Conservation (phyloP, 1,284 basidiomycete genomes). For the Marasmius tenuissimus region DNA sequence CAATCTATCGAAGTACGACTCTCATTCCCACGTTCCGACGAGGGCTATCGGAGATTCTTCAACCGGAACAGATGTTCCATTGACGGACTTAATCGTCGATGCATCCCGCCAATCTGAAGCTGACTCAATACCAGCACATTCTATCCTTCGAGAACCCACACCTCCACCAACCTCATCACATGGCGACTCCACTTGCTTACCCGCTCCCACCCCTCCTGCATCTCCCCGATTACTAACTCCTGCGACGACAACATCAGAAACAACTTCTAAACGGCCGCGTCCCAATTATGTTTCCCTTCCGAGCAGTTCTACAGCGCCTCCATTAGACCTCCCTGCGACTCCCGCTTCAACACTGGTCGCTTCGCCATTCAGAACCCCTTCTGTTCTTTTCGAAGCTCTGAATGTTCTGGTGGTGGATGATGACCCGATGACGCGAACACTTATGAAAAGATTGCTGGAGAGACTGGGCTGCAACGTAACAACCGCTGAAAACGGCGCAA, state of each 20-base stretch:
- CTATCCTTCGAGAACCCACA: background rate
- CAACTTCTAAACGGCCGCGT: slow-evolving; percentile 10
- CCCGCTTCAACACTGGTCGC: slow-evolving; percentile 12
- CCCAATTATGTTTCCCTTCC: background rate
- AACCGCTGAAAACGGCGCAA: slow-evolving; percentile 85
- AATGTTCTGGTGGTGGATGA: slow-evolving; percentile 78
- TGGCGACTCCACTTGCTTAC: background rate
- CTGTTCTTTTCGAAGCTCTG: slow-evolving; percentile 40
- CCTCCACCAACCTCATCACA: background rate
- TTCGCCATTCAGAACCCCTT: slow-evolving; percentile 29
- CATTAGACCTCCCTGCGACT: background rate
- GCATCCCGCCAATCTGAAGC: background rate
- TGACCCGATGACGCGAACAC: slow-evolving; percentile 73
- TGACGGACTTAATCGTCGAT: background rate
- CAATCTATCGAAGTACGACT: slow-evolving; percentile 43
- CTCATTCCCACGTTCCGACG: slow-evolving; percentile 41
- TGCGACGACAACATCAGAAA: slow-evolving; percentile 21
- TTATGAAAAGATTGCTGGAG: slow-evolving; percentile 82
- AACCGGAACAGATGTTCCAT: slow-evolving; percentile 38
- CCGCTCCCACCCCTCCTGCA: slow-evolving; percentile 12
- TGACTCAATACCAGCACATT: background rate
- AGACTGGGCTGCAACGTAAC: slow-evolving; percentile 77
- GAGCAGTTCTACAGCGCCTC: background rate
- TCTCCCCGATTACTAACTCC: slow-evolving; percentile 16
- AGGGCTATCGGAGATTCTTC: slow-evolving; percentile 47